Evolutionary conservation across 2,329 filamentous ascomycete species (phyloP).

Genomic region (Coniella lustricola): DNA sequence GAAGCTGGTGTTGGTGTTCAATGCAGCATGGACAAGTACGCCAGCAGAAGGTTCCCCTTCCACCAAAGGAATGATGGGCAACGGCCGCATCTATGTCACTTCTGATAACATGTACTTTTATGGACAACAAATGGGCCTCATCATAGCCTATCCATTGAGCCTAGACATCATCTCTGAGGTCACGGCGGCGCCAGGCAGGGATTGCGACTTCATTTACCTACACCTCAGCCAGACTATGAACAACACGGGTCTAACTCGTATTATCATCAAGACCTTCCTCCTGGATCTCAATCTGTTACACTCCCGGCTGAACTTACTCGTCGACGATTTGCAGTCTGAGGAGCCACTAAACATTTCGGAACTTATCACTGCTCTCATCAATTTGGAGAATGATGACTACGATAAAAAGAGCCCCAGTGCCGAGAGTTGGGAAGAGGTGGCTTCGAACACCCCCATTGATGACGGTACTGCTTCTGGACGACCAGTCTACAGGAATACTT

Average conservation of each 20-base stretch:
- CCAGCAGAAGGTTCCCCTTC: constrained; percentile 35
- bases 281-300: constrained; percentile 80
- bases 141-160: constrained; percentile 72
- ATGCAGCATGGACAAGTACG: constrained; percentile 71
- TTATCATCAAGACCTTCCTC: constrained; percentile 89
- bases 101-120: constrained; percentile 90
- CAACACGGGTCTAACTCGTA: constrained; percentile 59
- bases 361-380: constrained; percentile 64
- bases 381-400: constrained; percentile 60
- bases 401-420: constrained; percentile 62
- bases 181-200: constrained; percentile 78
- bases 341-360: constrained; percentile 62
- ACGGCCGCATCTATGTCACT: constrained; percentile 80
- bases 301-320: constrained; percentile 73
- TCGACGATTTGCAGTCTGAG: constrained; percentile 70
- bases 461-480: constrained; percentile 42
- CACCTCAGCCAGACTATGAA: constrained; percentile 60
- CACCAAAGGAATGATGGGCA: constrained; percentile 49
- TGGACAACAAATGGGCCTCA: constrained; percentile 85
- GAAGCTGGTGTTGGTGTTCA: constrained; percentile 83
- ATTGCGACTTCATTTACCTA: constrained; percentile 88
- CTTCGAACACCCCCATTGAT: constrained; percentile 52
- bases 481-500: constrained; percentile 29
- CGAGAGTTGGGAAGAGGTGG: constrained; percentile 88
- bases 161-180: constrained; percentile 79